phyloP scores from a whole-genome alignment of 257 asterid species.

The Solanum arcanum region DNA sequence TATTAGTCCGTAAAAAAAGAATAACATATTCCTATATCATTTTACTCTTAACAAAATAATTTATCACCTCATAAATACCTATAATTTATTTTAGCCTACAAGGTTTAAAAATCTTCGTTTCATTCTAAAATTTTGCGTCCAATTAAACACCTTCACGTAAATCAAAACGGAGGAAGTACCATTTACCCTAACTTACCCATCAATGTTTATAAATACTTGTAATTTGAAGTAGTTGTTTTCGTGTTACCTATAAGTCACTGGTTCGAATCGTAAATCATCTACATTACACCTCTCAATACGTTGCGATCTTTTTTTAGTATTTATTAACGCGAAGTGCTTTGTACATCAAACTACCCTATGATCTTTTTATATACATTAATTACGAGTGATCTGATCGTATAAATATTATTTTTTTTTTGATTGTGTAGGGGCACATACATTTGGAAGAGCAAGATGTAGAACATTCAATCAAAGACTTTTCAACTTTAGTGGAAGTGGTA shows the following conservation, averaged over 20 bases:
- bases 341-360: rapidly evolving
- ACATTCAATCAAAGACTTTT: slow-evolving; percentile 42
- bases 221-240: no score
- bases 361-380: no score
- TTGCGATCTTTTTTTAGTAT: rapidly evolving
- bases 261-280: no score
- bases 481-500: slow-evolving; percentile 64
- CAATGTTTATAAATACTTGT: not conserved
- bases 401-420: not conserved
- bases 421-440: slow-evolving; percentile 54
- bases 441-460: slow-evolving; percentile 56
- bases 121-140: not conserved
- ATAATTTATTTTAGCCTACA: not conserved
- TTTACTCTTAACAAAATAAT: not conserved
- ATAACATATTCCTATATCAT: not conserved
- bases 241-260: not conserved
- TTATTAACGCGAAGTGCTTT: not conserved
- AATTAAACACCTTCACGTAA: not conserved
- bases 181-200: not conserved
- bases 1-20: not conserved
- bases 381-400: not conserved
- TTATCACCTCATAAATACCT: not conserved
- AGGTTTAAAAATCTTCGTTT: not conserved
- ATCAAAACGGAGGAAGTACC: not conserved
- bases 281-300: not conserved